These are phyloP conservation scores for Ogataea chonburiensis DNA, from an alignment of 805 yeast genomes.

Conservation along the genomic window DNA sequence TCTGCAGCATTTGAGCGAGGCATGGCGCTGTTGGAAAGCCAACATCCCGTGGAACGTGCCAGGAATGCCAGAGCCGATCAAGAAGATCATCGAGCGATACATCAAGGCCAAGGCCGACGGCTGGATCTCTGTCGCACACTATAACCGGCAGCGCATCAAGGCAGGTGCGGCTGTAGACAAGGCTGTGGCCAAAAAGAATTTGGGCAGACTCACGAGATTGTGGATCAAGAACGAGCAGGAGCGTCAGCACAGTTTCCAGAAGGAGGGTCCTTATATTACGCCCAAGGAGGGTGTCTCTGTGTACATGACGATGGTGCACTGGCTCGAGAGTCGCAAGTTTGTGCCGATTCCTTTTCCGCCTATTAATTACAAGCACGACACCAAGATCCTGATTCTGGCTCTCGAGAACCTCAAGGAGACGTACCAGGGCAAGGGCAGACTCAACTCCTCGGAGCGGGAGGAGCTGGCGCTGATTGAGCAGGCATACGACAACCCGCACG, in stretches of 20 bases:
- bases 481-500: slow-evolving; percentile 97
- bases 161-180: slow-evolving; percentile 93
- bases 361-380: slow-evolving; percentile 85
- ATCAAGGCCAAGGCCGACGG: slow-evolving; percentile 95
- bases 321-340: slow-evolving; percentile 84
- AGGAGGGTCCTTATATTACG: slow-evolving; percentile 82
- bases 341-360: slow-evolving; percentile 94
- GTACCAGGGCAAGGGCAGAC: slow-evolving; percentile 68
- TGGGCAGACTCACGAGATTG: slow-evolving; percentile 86
- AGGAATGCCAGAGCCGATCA: slow-evolving; percentile 90
- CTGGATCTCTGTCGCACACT: slow-evolving; percentile 92
- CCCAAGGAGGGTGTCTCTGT: slow-evolving; percentile 88
- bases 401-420: slow-evolving; percentile 83
- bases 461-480: slow-evolving; percentile 92
- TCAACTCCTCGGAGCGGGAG: slow-evolving; percentile 86
- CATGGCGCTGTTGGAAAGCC: slow-evolving; percentile 99
- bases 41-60: slow-evolving; percentile 98
- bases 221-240: slow-evolving; percentile 94
- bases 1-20: slow-evolving; percentile 92
- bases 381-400: slow-evolving; percentile 84
- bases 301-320: slow-evolving; percentile 82
- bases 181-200: slow-evolving; percentile 87
- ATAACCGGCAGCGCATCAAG: slow-evolving; percentile 83
- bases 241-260: slow-evolving; percentile 73
- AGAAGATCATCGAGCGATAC: slow-evolving; percentile 80